Conservation (phyloP, 176 grass and related monocot genomes). For the Avena sativa region DNA sequence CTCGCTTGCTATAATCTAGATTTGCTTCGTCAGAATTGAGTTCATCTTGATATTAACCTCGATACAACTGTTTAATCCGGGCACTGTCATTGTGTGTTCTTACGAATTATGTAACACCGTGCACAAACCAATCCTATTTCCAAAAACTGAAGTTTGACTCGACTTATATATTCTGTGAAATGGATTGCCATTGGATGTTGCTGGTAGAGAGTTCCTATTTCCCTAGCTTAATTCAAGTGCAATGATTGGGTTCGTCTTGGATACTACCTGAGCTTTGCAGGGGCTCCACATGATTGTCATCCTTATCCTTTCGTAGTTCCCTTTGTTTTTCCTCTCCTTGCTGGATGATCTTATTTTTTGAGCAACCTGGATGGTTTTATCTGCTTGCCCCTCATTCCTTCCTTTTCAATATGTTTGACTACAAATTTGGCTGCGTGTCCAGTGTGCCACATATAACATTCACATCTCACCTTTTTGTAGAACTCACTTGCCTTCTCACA, state of each 20-base stretch:
- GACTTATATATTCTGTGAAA: constrained; percentile 37
- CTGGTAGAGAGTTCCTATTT: constrained; percentile 41
- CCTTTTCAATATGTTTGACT: constrained; percentile 50
- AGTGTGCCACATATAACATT: constrained; percentile 43
- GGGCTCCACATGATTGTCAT: constrained; percentile 62
- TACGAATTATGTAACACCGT: constrained; percentile 24
- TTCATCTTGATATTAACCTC: constrained; percentile 36
- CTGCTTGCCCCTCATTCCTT: constrained; percentile 46
- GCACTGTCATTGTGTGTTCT: constrained; percentile 14
- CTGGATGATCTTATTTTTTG: constrained; percentile 59
- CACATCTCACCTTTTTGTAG: constrained; percentile 33
- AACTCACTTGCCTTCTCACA: constrained; percentile 30
- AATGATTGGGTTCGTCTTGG: constrained; percentile 54
- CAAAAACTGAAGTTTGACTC: constrained; percentile 44
- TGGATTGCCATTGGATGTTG: constrained; percentile 42
- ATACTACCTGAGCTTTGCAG: constrained; percentile 43
- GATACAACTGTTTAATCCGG: neutral
- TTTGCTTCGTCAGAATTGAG: constrained; percentile 36
- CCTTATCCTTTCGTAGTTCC: constrained; percentile 59
- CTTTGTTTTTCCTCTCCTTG: constrained; percentile 31
- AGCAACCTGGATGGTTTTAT: constrained; percentile 58
- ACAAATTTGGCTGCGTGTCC: constrained; percentile 39
- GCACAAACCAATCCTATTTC: constrained; percentile 32
- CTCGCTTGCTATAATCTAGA: constrained; percentile 25
- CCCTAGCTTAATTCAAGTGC: constrained; percentile 44